These are phyloP conservation scores for Spiraea crenata DNA, from an alignment of 331 rosid species.

Conservation along the genomic window DNA sequence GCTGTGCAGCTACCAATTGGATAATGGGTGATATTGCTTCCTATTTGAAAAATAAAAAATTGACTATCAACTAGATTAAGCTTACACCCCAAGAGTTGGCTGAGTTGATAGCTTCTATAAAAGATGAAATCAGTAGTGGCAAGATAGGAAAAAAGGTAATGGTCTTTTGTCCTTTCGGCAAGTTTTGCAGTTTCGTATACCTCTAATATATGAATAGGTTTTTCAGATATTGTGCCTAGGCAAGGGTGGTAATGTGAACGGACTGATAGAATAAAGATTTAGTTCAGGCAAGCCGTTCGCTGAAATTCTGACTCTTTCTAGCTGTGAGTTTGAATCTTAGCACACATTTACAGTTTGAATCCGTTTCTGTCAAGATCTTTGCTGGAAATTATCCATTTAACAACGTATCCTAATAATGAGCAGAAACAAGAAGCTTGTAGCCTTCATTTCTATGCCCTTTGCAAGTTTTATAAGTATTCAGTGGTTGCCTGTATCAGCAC, in stretches of 20 bases:
- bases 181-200: background rate
- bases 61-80: conserved; percentile 64
- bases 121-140: conserved; percentile 75
- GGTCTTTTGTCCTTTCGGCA: background rate
- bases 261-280: conserved; percentile 68
- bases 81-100: conserved; percentile 74
- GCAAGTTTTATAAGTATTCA: no score
- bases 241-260: conserved; percentile 84
- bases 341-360: no score
- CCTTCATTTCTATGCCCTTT: no score
- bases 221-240: conserved; percentile 81
- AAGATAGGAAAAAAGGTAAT: conserved; percentile 90
- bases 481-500: no score
- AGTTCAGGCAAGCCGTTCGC: conserved; percentile 67
- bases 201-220: conserved; percentile 7
- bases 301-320: background rate
- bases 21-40: conserved; percentile 92
- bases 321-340: background rate
- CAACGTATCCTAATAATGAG: no score
- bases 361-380: no score
- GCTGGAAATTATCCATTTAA: no score
- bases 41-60: conserved; percentile 79
- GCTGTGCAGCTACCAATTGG: conserved; percentile 91
- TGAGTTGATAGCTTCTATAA: conserved; percentile 79
- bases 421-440: no score